These are phyloP conservation scores for Pyricularia sp. DNA, from an alignment of 2,329 filamentous ascomycete genomes.

Conservation along the genomic window DNA sequence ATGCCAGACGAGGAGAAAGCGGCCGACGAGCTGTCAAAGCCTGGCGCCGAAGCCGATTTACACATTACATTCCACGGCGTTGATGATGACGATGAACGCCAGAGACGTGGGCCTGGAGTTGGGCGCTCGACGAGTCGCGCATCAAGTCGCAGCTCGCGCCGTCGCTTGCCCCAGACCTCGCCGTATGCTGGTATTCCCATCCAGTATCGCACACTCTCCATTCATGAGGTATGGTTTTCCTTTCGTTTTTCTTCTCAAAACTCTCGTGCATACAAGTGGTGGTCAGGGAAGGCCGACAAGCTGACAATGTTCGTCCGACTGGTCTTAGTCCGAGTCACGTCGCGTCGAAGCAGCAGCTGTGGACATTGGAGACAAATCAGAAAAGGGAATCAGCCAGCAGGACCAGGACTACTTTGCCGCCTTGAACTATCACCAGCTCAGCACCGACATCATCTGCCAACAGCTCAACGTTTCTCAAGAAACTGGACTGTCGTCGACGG, in stretches of 20 bases:
- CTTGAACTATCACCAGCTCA: conserved; percentile 24
- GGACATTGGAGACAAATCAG: not conserved
- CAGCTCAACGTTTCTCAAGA: conserved; percentile 23
- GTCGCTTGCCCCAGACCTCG: not conserved
- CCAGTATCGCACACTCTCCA: not conserved
- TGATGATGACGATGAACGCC: not conserved
- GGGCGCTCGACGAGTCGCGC: not conserved
- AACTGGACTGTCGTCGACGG: conserved; percentile 21
- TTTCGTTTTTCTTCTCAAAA: not conserved
- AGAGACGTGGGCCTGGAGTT: not conserved
- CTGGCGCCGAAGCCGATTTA: not conserved
- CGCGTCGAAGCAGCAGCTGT: not conserved
- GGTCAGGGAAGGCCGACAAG: not conserved
- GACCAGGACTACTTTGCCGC: conserved; percentile 30
- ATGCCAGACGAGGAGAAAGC: not conserved
- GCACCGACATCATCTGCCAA: conserved; percentile 21
- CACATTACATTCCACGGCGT: not conserved
- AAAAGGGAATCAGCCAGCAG: conserved; percentile 10
- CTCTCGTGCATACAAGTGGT: too few relatives aligned
- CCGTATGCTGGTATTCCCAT: not conserved
- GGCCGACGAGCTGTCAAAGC: not conserved
- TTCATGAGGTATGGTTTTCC: not conserved
- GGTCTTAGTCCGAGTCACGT: not conserved
- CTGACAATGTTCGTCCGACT: not conserved
- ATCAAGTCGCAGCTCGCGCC: not conserved